Evolutionary conservation across 164 flowering plant genomes (phyloP).

Genomic region (Pachysandra terminalis): DNA sequence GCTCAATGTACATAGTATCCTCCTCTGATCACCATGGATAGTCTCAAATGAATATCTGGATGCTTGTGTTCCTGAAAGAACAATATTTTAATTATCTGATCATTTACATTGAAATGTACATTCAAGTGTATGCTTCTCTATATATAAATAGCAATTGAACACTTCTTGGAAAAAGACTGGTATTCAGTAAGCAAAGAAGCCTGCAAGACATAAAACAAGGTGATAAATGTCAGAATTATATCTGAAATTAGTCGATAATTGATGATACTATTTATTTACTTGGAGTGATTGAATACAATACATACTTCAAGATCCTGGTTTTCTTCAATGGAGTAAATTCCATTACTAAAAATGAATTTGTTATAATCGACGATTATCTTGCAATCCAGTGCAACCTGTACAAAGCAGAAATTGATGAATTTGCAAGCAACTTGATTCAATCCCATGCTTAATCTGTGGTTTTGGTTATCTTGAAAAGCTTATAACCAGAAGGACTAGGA

Average conservation of each 20-base stretch:
- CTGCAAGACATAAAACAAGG: constrained; percentile 13
- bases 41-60: too few species aligned
- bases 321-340: background rate
- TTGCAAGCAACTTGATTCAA: too few species aligned
- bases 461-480: background rate
- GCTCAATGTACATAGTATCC: too few species aligned
- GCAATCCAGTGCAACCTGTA: constrained; percentile 37
- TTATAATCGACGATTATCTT: constrained; percentile 21
- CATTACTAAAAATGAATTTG: constrained; percentile 5
- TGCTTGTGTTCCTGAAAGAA: too few species aligned
- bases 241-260: too few species aligned
- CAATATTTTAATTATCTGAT: too few species aligned
- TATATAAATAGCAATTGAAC: constrained; percentile 28
- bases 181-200: constrained; percentile 17
- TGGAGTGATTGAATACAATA: background rate
- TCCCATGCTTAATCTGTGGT: too few species aligned
- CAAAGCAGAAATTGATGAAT: background rate
- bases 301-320: background rate
- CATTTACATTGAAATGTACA: background rate
- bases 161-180: constrained; percentile 28
- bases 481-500: background rate
- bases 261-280: background rate
- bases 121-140: constrained; percentile 4
- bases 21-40: too few species aligned
- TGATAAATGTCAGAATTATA: background rate